Evolutionary conservation across 176 grass and related monocot genomes (phyloP).

Genomic region (Eleusine coracana): DNA sequence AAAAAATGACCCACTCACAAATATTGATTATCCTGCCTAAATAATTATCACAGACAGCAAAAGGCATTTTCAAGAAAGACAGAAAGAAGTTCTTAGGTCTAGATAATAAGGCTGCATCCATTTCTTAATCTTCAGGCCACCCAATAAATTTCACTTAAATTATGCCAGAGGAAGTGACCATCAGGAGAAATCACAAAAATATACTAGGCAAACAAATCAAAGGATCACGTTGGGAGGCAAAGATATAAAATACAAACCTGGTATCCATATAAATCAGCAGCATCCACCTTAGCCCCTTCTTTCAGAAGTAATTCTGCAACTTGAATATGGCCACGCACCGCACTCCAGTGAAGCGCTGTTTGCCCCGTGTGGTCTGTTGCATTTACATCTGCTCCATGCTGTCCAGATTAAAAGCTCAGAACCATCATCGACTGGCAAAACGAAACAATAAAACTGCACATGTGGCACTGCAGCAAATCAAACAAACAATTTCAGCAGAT

Average conservation of each 20-base stretch:
- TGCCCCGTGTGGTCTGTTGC: conserved; percentile 82
- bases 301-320: conserved; percentile 86
- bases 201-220: background rate
- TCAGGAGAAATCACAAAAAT: conserved; percentile 25
- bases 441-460: background rate
- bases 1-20: background rate
- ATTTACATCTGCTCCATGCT: conserved; percentile 96
- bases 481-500: background rate
- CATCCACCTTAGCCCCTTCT: conserved; percentile 91
- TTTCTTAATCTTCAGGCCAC: conserved; percentile 28
- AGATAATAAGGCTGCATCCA: conserved; percentile 3
- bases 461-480: background rate
- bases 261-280: conserved; percentile 85
- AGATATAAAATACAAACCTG: conserved; percentile 56
- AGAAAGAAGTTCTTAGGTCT: conserved; percentile 6
- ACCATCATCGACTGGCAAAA: conserved; percentile 25
- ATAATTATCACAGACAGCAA: conserved; percentile 4
- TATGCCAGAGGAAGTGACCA: conserved; percentile 2
- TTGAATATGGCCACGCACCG: conserved; percentile 86
- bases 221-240: conserved; percentile 14
- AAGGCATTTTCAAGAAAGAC: background rate
- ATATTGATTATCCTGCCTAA: conserved; percentile 40
- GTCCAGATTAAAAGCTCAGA: conserved; percentile 37
- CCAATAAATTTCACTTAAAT: background rate
- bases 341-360: conserved; percentile 94